A percentile compares a stretch with the other conserved stretches of the same genome.
phyloP scores from a whole-genome alignment of 345 rosid species.

The Eucalyptus dawsonii region DNA sequence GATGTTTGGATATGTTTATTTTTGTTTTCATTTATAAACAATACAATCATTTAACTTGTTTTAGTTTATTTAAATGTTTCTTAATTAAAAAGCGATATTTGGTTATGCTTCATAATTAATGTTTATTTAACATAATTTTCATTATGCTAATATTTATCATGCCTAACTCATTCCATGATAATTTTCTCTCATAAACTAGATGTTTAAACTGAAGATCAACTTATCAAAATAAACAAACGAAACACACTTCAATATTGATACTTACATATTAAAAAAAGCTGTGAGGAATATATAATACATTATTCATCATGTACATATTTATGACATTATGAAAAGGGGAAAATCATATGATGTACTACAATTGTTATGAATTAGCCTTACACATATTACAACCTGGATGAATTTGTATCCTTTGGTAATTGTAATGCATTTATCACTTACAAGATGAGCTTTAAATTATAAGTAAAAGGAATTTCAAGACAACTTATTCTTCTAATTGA shows the following conservation, averaged over 20 bases:
- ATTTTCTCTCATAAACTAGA: neutral
- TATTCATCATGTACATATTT: neutral
- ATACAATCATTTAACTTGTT: neutral
- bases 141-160: neutral
- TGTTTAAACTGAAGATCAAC: neutral
- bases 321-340: neutral
- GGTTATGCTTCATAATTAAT: neutral
- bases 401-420: neutral
- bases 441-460: neutral
- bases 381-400: neutral
- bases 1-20: neutral
- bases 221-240: neutral
- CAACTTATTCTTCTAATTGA: neutral
- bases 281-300: neutral
- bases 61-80: neutral
- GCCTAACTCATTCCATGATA: neutral
- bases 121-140: neutral
- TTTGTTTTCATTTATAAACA: neutral
- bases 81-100: neutral
- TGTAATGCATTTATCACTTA: too few species aligned
- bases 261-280: neutral
- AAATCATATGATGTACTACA: neutral
- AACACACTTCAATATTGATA: neutral
- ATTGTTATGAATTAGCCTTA: neutral
- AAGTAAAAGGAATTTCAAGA: too few species aligned